phyloP scores from a whole-genome alignment of 2,329 filamentous ascomycete species.

The Fusarium denticulatum region DNA sequence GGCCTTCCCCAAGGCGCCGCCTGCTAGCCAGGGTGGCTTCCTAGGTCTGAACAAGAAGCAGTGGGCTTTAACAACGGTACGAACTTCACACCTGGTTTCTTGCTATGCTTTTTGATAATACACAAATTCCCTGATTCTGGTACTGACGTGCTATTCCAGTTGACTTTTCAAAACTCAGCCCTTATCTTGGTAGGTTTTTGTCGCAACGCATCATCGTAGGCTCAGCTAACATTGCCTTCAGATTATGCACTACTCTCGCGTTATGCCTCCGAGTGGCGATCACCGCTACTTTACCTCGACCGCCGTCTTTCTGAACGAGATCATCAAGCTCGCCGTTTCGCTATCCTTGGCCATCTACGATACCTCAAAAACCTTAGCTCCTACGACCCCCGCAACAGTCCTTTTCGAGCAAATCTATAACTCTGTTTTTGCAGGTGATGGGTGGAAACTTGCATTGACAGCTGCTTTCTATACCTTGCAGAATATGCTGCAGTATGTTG shows the following conservation, averaged over 20 bases:
- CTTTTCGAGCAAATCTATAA: conserved; percentile 83
- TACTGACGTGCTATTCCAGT: conserved; percentile 55
- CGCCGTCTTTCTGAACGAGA: conserved; percentile 91
- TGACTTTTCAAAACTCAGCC: conserved; percentile 79
- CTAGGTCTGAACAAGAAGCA: conserved; percentile 42
- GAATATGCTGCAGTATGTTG: conserved; percentile 93
- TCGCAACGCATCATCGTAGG: not conserved
- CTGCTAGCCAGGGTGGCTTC: conserved; percentile 26
- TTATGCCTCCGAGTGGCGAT: conserved; percentile 86
- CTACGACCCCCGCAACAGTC: conserved; percentile 81
- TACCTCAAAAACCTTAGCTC: conserved; percentile 78
- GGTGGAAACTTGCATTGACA: conserved; percentile 93
- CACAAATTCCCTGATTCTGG: not conserved
- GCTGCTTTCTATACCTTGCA: conserved; percentile 90
- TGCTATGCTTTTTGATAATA: not conserved
- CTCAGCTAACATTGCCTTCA: conserved; percentile 56
- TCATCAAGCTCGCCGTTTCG: conserved; percentile 88
- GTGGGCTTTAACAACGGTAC: conserved; percentile 39
- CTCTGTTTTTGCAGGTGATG: conserved; percentile 86
- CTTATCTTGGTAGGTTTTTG: conserved; percentile 70
- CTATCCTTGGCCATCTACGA: conserved; percentile 90
- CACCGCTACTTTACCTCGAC: conserved; percentile 94
- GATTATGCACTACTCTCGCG: conserved; percentile 94
- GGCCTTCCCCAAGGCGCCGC: conserved; percentile 11
- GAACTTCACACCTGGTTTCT: not conserved